Percentiles rank a stretch among this genome's conserved stretches.
These are phyloP conservation scores for Apiospora pterosperma DNA, from an alignment of 2,329 filamentous ascomycete species.

Conservation along the genomic window DNA sequence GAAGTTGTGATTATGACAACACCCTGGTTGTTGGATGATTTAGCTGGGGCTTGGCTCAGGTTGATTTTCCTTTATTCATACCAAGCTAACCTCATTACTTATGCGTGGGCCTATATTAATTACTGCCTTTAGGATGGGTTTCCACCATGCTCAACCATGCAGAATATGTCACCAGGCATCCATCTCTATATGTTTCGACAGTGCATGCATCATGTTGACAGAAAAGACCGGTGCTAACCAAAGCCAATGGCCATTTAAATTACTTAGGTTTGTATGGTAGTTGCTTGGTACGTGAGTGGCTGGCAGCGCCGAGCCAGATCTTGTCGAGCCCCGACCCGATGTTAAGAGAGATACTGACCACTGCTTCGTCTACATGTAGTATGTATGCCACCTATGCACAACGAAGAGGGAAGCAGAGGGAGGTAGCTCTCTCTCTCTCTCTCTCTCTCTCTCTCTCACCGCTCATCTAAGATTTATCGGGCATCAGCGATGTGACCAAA, in stretches of 20 bases:
- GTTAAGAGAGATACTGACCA: neutral
- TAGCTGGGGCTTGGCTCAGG: neutral
- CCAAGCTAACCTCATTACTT: neutral
- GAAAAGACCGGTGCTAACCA: neutral
- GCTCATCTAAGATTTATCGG: neutral
- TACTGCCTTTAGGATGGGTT: neutral
- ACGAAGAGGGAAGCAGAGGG: neutral
- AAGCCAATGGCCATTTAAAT: neutral
- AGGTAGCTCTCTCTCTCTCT: neutral
- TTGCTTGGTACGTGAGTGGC: too few relatives aligned
- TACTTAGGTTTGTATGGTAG: neutral
- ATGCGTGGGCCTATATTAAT: neutral
- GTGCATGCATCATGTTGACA: neutral
- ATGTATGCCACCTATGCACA: too few relatives aligned
- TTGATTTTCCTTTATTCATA: neutral
- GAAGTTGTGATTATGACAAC: too few relatives aligned
- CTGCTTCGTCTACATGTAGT: neutral
- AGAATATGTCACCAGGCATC: neutral
- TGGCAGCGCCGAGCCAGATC: too few relatives aligned
- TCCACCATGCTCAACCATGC: neutral
- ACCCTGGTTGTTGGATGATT: neutral
- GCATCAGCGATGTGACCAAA: neutral
- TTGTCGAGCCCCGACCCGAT: neutral
- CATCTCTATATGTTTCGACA: too few relatives aligned
- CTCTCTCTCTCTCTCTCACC: neutral